A percentile compares a stretch with the other conserved stretches of the same genome.
These are phyloP conservation scores for Camellia lanceoleosa DNA, from an alignment of 148 eudicot species.

Conservation along the genomic window DNA sequence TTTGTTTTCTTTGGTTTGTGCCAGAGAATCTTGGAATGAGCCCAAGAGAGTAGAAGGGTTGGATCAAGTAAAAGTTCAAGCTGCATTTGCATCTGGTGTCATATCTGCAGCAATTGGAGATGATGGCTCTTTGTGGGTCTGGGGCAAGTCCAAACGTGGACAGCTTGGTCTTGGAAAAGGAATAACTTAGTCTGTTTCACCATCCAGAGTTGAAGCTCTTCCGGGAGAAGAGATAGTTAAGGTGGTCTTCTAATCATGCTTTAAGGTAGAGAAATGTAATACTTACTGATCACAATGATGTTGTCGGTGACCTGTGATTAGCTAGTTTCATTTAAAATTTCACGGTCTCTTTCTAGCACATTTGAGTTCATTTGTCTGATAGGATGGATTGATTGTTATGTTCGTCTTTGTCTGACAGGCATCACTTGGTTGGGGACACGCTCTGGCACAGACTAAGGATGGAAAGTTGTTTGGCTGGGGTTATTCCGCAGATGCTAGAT, in stretches of 20 bases:
- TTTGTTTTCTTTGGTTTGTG: constrained; percentile 6
- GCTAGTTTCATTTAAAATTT: background rate
- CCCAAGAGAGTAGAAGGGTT: constrained; percentile 75
- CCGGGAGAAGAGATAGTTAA: constrained; percentile 66
- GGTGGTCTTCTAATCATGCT: constrained; percentile 55
- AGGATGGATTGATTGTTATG: background rate
- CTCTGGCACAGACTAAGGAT: constrained; percentile 66
- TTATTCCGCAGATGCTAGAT: constrained; percentile 90
- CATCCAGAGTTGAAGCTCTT: constrained; percentile 73
- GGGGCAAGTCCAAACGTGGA: constrained; percentile 98
- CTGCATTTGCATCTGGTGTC: constrained; percentile 94
- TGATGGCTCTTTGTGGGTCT: constrained; percentile 93
- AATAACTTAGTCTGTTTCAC: constrained; percentile 54
- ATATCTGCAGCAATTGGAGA: constrained; percentile 72
- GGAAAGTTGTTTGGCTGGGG: constrained; percentile 97
- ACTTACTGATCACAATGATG: background rate
- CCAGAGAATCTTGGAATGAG: constrained; percentile 75
- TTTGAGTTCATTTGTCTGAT: background rate
- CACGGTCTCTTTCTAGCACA: background rate
- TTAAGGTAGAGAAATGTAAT: constrained; percentile 39
- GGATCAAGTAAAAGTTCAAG: constrained; percentile 51
- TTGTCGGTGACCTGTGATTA: constrained; percentile 2
- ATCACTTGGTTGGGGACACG: constrained; percentile 97
- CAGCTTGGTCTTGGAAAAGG: constrained; percentile 91
- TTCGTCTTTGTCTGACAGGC: constrained; percentile 44